These are phyloP conservation scores for Apiotrichum brassicae DNA, from an alignment of 1,284 basidiomycete genomes.

Conservation along the genomic window DNA sequence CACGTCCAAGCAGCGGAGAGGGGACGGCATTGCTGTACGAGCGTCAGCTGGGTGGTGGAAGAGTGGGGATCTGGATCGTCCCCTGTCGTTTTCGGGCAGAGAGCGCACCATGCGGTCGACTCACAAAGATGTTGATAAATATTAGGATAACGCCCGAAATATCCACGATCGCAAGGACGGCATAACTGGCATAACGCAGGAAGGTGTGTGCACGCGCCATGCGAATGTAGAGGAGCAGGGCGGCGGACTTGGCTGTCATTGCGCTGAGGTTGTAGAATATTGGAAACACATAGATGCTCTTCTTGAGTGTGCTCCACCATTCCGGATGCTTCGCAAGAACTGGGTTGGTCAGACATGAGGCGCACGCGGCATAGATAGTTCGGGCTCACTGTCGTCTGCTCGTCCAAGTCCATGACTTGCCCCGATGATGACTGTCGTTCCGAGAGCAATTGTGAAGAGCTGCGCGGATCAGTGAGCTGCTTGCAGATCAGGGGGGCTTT, in stretches of 20 bases:
- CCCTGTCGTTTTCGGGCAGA: not conserved
- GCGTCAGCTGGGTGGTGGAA: no score
- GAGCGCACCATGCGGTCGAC: constrained; percentile 1
- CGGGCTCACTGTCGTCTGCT: constrained; percentile 26
- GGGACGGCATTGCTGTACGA: constrained; percentile 37
- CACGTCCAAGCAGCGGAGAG: constrained; percentile 31
- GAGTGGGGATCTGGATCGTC: not conserved
- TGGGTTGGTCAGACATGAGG: not conserved
- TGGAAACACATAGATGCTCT: constrained; percentile 39
- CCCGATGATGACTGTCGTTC: constrained; percentile 32
- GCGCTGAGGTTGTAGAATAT: constrained; percentile 43
- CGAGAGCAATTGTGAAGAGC: constrained; percentile 31
- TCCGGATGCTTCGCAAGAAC: constrained; percentile 1
- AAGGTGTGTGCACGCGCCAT: constrained; percentile 41
- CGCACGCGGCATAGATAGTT: not conserved
- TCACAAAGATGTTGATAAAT: constrained; percentile 41
- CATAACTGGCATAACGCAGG: constrained; percentile 37
- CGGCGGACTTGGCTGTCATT: constrained; percentile 43
- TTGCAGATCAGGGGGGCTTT: no score
- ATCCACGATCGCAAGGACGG: constrained; percentile 36
- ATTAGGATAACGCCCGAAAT: constrained; percentile 40
- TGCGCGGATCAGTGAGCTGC: constrained; percentile 10
- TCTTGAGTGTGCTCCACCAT: constrained; percentile 24
- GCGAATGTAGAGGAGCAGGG: constrained; percentile 44
- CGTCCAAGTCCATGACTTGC: constrained; percentile 36